A percentile compares a stretch with the other conserved stretches of the same genome.
Conservation (phyloP, 192 early-diverging fungal genomes). For the Coemansia interrupta region DNA sequence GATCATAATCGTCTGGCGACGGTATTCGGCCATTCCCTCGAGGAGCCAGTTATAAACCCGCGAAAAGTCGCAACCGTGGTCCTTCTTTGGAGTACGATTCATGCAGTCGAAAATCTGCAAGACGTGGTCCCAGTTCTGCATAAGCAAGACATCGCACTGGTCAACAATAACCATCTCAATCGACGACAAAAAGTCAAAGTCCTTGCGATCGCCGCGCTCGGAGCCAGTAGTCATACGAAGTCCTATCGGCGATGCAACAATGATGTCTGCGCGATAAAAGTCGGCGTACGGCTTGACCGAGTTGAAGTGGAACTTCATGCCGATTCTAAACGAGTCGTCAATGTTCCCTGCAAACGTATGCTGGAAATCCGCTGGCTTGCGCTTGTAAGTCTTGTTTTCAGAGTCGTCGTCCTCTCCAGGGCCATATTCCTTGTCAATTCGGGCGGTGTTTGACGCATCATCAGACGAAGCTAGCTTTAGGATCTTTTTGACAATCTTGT, state of each 20-base stretch:
- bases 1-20: slow-evolving; percentile 87
- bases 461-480: slow-evolving; percentile 73
- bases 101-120: slow-evolving; percentile 76
- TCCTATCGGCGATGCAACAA: slow-evolving; percentile 89
- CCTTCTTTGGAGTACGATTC: slow-evolving; percentile 83
- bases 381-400: slow-evolving; percentile 46
- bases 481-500: slow-evolving; percentile 74
- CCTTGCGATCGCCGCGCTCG: slow-evolving; percentile 76
- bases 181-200: slow-evolving; percentile 91
- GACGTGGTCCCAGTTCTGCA: slow-evolving; percentile 99
- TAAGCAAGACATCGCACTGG: slow-evolving; percentile 78
- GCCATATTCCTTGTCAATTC: slow-evolving; percentile 74
- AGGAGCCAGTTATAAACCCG: slow-evolving; percentile 81
- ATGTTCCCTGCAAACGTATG: slow-evolving; percentile 89
- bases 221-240: slow-evolving; percentile 80
- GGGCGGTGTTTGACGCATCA: slow-evolving; percentile 80
- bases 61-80: slow-evolving; percentile 96
- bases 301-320: slow-evolving; percentile 83
- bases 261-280: slow-evolving; percentile 88
- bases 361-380: slow-evolving; percentile 76
- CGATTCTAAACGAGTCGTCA: slow-evolving; percentile 92
- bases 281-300: slow-evolving; percentile 81
- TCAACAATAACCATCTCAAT: slow-evolving; percentile 89
- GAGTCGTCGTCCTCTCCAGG: slow-evolving; percentile 59
- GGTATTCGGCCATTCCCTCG: slow-evolving; percentile 77